Conservation (phyloP, 106 monocot species). For the Phalaenopsis equestris region DNA sequence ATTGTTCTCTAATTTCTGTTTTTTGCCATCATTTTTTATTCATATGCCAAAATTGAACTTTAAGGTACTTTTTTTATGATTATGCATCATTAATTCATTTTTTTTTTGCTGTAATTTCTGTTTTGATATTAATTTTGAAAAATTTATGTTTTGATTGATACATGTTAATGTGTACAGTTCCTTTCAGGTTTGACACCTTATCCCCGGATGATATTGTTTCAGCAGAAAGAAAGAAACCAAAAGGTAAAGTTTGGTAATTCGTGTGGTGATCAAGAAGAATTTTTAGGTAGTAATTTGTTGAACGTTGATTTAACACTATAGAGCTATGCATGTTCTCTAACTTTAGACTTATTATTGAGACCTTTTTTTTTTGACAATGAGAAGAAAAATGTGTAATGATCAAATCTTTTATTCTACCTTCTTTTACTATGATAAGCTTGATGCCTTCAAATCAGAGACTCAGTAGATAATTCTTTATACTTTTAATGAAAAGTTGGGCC, state of each 20-base stretch:
- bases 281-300: not conserved
- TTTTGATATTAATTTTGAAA: not conserved
- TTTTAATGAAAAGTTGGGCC: too few relatives aligned
- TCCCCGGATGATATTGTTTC: conserved; percentile 86
- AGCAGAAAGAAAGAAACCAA: conserved; percentile 30
- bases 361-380: not conserved
- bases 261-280: not conserved
- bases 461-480: too few relatives aligned
- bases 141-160: conserved; percentile 4
- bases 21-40: not conserved
- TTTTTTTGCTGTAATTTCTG: not conserved
- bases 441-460: not conserved
- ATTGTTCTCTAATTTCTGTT: not conserved
- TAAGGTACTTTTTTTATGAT: not conserved
- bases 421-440: not conserved
- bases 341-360: not conserved
- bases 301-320: not conserved
- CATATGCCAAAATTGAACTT: not conserved
- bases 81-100: not conserved
- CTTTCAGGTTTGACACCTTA: conserved; percentile 85
- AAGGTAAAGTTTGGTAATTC: conserved; percentile 34
- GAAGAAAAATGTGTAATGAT: not conserved
- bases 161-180: conserved; percentile 34
- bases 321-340: not conserved
- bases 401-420: not conserved